Percentiles rank a stretch among this genome's conserved stretches.
Evolutionary conservation across 2,329 filamentous ascomycete genomes (phyloP).

Genomic region (Thelonectria rubi): DNA sequence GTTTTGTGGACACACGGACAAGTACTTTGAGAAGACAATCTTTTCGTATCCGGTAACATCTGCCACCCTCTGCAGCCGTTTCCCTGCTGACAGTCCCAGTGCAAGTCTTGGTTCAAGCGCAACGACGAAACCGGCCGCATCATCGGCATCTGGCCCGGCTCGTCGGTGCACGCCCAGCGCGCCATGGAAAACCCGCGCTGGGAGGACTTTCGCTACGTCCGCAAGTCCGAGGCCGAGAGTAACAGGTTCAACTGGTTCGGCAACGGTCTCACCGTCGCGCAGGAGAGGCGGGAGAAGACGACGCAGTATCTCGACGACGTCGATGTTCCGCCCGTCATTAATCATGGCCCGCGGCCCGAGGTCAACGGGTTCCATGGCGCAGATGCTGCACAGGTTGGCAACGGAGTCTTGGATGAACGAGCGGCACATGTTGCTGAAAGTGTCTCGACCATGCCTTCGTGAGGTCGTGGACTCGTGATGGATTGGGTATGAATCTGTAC

Average conservation of each 20-base stretch:
- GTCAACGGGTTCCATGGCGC: background rate
- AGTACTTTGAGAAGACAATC: slow-evolving; percentile 5
- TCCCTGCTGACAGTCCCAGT: background rate
- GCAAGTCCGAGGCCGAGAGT: background rate
- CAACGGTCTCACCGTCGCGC: background rate
- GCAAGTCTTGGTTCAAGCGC: background rate
- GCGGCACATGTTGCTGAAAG: background rate
- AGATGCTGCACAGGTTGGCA: background rate
- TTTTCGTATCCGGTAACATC: background rate
- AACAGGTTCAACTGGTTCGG: slow-evolving; percentile 8
- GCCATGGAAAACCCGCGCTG: background rate
- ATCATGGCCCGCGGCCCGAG: background rate
- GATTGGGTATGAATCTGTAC: too few relatives aligned
- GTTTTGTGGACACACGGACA: background rate
- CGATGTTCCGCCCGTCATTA: background rate
- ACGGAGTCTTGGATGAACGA: background rate
- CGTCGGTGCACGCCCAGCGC: background rate
- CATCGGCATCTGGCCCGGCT: background rate
- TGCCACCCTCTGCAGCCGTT: background rate
- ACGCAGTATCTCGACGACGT: slow-evolving; percentile 2
- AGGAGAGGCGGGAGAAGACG: slow-evolving; percentile 1
- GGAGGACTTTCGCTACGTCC: background rate
- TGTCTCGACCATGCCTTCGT: background rate
- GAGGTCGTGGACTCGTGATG: too few relatives aligned
- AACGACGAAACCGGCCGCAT: background rate